Base-by-base conservation (phyloP, 371 early-diverging fungal species). In the Synchytrium microbalum region DNA sequence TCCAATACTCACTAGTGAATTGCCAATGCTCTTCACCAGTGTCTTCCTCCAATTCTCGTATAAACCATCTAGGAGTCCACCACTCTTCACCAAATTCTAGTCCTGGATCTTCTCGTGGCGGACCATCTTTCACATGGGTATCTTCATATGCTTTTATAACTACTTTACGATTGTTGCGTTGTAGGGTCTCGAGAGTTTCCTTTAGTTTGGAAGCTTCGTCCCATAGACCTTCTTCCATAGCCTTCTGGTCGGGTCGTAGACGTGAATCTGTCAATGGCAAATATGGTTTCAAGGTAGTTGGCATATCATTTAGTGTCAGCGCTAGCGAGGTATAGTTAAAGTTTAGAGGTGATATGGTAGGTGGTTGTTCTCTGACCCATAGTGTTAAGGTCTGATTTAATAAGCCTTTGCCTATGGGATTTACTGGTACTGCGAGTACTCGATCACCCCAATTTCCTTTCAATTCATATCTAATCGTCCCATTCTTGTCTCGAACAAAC, bases 221-320 rank as follows among this genome's bases (percentile, higher is more conserved):
- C 65, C 84, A 91, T 55, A 82, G 75, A 3, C 86, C 91, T 19
- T 62, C 59, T 46, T 79, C 77, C 78, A 79, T 75, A 3, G 79
- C 76, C 46, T 38, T 72, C 75, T 92, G 92, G 69, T 92, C 91
- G 10, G 89, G 89, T 14, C 91, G 79, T 58, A 87, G 78, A 33
- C 92, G 78, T 14, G 86, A 88, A 67, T 92, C 92, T 1, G 91
- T 89, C 2, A 84, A 87, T 26, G 87, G 85, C 51, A 92, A 68
- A 62, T 71, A 75, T 3, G 68, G 65, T 54, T 67, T 71, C 23
- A 92, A 79, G 23, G 65, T 61, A 0, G 77, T 69, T 1, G 84
- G 73, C 26, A 80, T 66, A 62, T 92, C 81, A 73, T 92, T 92
- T 51, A 92, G 75, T 19, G 86, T 79, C 65, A 84, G 79, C 24